phyloP scores from a whole-genome alignment of 352 stramenopile species.

The Achlya hypogyna region DNA sequence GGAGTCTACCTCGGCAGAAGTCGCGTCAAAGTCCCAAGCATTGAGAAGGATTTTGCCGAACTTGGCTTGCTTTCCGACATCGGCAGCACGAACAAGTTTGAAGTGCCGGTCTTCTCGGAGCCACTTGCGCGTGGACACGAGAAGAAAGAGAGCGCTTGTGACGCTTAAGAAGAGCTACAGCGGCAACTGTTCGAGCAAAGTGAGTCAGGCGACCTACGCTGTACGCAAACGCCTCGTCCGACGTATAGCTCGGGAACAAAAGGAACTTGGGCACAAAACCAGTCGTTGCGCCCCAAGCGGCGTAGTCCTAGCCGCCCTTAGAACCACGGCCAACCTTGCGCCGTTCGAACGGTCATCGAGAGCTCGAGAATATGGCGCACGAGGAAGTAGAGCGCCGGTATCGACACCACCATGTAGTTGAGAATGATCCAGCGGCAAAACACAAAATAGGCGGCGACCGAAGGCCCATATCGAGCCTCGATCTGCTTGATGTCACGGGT shows the following conservation, averaged over 20 bases:
- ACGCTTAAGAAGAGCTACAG: conserved; percentile 35
- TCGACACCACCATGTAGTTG: conserved; percentile 48
- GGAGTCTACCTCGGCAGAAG: conserved; percentile 28
- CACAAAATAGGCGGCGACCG: conserved; percentile 68
- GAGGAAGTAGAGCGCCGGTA: conserved; percentile 42
- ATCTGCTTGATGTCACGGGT: conserved; percentile 58
- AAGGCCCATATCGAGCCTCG: conserved; percentile 70
- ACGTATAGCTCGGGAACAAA: conserved; percentile 44
- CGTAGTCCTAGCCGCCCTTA: neutral
- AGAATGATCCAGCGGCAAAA: conserved; percentile 76
- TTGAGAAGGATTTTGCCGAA: conserved; percentile 60
- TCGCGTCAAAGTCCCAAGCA: conserved; percentile 58
- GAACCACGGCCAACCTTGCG: neutral
- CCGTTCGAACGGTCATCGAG: conserved; percentile 19
- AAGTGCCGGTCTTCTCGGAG: conserved; percentile 51
- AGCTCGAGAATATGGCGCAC: conserved; percentile 42
- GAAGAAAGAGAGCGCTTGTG: conserved; percentile 41
- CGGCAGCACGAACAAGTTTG: conserved; percentile 46
- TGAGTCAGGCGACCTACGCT: conserved; percentile 26
- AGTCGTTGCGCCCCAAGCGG: conserved; percentile 34
- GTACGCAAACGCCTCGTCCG: conserved; percentile 44
- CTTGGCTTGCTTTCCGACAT: conserved; percentile 32
- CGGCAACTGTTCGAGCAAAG: neutral
- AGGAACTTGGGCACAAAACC: conserved; percentile 46
- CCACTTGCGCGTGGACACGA: conserved; percentile 62